Evolutionary conservation across 176 grass and related monocot genomes (phyloP), one percentile per base, ranked within the genome.

Genomic region (Oryza meridionalis): DNA sequence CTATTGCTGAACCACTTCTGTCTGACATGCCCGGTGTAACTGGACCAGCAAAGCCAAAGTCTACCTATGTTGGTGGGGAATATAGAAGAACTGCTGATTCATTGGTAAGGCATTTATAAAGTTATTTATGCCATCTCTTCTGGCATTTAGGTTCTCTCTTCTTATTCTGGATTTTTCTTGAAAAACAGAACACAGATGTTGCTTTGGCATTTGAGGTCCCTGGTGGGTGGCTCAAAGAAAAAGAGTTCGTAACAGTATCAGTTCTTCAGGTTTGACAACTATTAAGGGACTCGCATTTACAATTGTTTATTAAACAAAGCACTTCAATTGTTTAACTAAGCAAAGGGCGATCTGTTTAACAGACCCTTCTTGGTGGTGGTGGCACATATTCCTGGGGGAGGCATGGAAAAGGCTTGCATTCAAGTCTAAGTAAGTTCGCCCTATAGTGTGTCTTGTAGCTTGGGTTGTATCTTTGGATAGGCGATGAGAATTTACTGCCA

Each of bases 141-240:
- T 22, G 76, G 77, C 29, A 72, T 19, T 10, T 89, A 67, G 12
- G 47, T 26, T 74, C 5, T 29, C 35, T 87, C 13, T 82, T 87
- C 17, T 82, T 81, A 72, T 59, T 76, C 83, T 83, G 25, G 55
- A 42, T 77, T 69, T 29, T 44, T 76, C 5, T 66, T 37, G 2
- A 49, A 77, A 73, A 86, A 78, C 76, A 95, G 91, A 95, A 84
- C 38, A 98, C 96, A 67, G 83, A 95, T 84, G 75, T 98, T 88
- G 91, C 96, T 7, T 78, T 98, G 58, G 93, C 96, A 67, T 98
- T 98, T 81, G 93, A 98, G 82, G 76, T 98, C 69, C 91, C 96
- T 65, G 88, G 96, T 87, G 96, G 96, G 67, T 98, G 96, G 93
- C 82, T 82, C 64, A 94, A 95, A 84, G 93, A 92, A 79, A 98